phyloP scores from a whole-genome alignment of 2,329 filamentous ascomycete genomes.

The Stemphylium beticola region DNA sequence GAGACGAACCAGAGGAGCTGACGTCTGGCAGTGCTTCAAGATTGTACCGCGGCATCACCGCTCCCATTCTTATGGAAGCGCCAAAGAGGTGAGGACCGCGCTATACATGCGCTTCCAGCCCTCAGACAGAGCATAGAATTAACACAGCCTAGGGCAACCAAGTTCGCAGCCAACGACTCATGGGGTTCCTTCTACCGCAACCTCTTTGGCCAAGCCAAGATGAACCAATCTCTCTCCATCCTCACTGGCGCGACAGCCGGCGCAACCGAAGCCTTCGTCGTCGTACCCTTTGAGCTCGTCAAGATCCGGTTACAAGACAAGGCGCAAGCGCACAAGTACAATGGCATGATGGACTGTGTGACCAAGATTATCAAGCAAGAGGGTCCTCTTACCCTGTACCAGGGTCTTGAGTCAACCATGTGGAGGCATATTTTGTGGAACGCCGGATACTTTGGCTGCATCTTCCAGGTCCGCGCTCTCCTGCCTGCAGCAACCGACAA shows the following conservation, averaged over 20 bases:
- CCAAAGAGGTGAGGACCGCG: constrained; percentile 68
- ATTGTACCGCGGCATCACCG: constrained; percentile 92
- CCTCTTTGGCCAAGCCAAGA: constrained; percentile 81
- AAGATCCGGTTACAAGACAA: constrained; percentile 98
- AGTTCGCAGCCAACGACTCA: constrained; percentile 98
- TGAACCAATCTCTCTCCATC: constrained; percentile 89
- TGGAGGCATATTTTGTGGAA: constrained; percentile 98
- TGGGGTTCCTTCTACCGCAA: constrained; percentile 96
- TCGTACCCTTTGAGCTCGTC: constrained; percentile 97
- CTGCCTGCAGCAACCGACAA: constrained; percentile 84
- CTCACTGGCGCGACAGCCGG: constrained; percentile 94
- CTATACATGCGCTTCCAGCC: background rate
- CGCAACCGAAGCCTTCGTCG: constrained; percentile 94
- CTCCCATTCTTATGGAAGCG: constrained; percentile 97
- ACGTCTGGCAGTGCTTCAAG: constrained; percentile 71
- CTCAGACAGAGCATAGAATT: background rate
- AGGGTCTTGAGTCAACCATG: constrained; percentile 93
- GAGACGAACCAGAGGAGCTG: constrained; percentile 10
- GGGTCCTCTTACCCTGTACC: constrained; percentile 88
- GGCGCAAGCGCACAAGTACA: constrained; percentile 88
- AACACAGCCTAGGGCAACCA: constrained; percentile 72
- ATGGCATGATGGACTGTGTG: constrained; percentile 79
- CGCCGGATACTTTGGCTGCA: constrained; percentile 95
- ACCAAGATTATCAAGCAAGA: constrained; percentile 83
- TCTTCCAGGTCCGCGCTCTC: constrained; percentile 91